phyloP scores from a whole-genome alignment of 2,329 filamentous ascomycete genomes.

The Scytalidium sp. region DNA sequence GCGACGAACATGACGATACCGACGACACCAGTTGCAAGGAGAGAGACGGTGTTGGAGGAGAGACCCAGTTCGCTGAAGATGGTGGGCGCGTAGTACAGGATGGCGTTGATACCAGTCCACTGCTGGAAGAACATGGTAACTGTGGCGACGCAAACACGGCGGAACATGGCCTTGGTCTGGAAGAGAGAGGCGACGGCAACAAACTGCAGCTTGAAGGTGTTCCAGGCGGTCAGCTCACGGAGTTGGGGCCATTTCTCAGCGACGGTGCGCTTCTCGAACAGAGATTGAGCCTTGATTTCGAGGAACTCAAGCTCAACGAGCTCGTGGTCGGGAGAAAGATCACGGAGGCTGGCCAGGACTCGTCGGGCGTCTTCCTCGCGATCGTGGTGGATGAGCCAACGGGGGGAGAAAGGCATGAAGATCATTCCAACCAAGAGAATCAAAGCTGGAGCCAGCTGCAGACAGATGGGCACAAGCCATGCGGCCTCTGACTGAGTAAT shows the following conservation, averaged over 20 bases:
- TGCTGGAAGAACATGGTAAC: conserved; percentile 62
- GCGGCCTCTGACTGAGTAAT: conserved; percentile 59
- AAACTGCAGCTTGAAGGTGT: conserved; percentile 67
- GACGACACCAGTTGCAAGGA: conserved; percentile 69
- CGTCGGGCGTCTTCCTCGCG: conserved; percentile 65
- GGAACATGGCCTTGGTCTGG: conserved; percentile 63
- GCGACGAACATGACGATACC: conserved; percentile 68
- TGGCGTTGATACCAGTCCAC: conserved; percentile 42
- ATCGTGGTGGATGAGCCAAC: conserved; percentile 70
- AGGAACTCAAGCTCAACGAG: conserved; percentile 73
- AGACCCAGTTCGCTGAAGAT: conserved; percentile 46
- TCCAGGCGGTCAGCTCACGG: conserved; percentile 55
- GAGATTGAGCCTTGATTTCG: conserved; percentile 77
- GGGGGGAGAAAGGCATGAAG: conserved; percentile 77
- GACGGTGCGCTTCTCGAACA: conserved; percentile 72
- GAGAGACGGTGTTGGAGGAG: conserved; percentile 42
- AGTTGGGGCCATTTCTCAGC: conserved; percentile 67
- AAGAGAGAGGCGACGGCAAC: conserved; percentile 65
- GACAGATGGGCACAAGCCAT: conserved; percentile 70
- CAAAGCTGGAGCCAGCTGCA: conserved; percentile 67
- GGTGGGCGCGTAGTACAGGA: conserved; percentile 41
- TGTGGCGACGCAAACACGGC: conserved; percentile 60
- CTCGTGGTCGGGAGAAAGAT: conserved; percentile 59
- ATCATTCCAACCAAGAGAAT: conserved; percentile 68
- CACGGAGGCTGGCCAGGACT: conserved; percentile 63